Conservation (phyloP, 2,329 filamentous ascomycete species). For the Fusarium camptoceras region DNA sequence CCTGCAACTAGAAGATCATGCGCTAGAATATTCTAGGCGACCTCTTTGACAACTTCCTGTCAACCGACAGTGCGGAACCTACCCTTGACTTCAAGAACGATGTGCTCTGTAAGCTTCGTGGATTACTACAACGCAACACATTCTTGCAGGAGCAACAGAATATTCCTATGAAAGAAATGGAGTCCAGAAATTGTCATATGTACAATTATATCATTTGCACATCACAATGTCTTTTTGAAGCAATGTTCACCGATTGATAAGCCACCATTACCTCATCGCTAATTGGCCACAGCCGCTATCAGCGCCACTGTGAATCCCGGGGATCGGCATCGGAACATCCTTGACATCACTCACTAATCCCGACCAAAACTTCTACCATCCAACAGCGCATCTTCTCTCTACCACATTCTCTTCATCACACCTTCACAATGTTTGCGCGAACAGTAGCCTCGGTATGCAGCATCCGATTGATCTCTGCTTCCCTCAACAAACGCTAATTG, state of each 20-base stretch:
- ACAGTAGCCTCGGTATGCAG: conserved; percentile 42
- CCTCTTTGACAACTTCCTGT: too few species aligned
- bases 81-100: not conserved
- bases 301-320: conserved; percentile 32
- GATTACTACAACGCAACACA: too few species aligned
- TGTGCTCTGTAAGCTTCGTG: too few species aligned
- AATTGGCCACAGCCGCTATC: conserved; percentile 30
- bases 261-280: conserved; percentile 30
- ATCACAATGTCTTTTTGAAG: not conserved
- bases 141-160: too few species aligned
- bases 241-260: not conserved
- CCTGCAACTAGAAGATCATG: not conserved
- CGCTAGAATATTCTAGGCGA: not conserved
- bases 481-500: conserved; percentile 13
- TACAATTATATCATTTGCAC: not conserved
- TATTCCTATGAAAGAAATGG: too few species aligned
- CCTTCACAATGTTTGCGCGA: conserved; percentile 45
- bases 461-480: not conserved
- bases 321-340: conserved; percentile 38
- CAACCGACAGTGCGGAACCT: not conserved
- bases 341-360: conserved; percentile 46
- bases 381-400: conserved; percentile 10
- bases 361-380: conserved; percentile 34
- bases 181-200: not conserved
- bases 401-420: conserved; percentile 24